Evolutionary conservation across 805 yeast genomes (phyloP), one percentile per base, ranked within the genome.

Genomic region (Pachysolen tannophilus): DNA sequence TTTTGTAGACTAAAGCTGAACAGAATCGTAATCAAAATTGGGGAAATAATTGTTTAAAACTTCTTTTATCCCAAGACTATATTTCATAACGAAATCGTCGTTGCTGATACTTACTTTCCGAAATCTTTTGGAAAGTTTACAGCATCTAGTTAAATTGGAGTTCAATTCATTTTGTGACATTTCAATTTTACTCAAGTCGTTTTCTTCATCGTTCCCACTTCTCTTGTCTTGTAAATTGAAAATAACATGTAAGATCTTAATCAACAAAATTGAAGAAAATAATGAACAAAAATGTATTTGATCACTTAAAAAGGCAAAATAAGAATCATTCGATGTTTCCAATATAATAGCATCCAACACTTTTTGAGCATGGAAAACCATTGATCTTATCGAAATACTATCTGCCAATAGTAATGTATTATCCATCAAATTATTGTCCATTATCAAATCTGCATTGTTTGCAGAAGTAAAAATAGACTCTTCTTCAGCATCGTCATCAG

Each of bases 301-400:
- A 56, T 81, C 87, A 9, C 83, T 75, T n/a, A 81, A 61, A 46
- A 72, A 75, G 0, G 81, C 78, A 55, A 81, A 81, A 46, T 75
- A 76, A 3, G 73, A 63, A 47, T 72, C 78, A 40, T 66, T 60
- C 18, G 59, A 65, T 17, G 68, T 62, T 17, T 48, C 49, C 28
- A 60, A 45, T 32, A 69, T 53, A 3, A 55, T 52, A 15, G 67
- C 61, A 29, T 55, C 60, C 2, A 75, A 52, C 3, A 72, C 60
- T 30, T 60, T 55, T 34, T 52, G 50, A 2, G 77, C 50, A 45
- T 66, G 72, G 18, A 53, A 55, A 13, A 65, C 45, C 52, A 70
- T 60, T 16, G 59, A 52, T 4, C 49, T 34, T 6, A 71, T 30
- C 3, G 60, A 43, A 3, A 40, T 30, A 11, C 37, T 24, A 26